phyloP scores from a whole-genome alignment of 768 basidiomycete species.

The Phanerochaete carnosa region DNA sequence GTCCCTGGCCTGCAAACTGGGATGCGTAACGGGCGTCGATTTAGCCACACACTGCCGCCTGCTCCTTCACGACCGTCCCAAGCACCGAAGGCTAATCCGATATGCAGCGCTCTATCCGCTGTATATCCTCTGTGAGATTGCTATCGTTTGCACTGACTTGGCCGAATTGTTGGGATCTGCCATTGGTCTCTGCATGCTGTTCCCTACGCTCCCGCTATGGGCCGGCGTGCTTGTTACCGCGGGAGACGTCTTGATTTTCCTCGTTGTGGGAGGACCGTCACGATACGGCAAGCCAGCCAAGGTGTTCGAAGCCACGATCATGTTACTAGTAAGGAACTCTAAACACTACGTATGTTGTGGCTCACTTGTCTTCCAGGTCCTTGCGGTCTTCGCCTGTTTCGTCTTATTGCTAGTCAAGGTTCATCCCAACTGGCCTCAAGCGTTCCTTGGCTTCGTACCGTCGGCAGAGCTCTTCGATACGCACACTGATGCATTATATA shows the following conservation, averaged over 20 bases:
- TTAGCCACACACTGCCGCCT: conserved; percentile 46
- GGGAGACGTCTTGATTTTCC: conserved; percentile 49
- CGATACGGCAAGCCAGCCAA: conserved; percentile 54
- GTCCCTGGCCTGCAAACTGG: conserved; percentile 76
- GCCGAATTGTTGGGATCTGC: conserved; percentile 62
- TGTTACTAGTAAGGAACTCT: conserved; percentile 55
- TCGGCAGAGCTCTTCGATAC: conserved; percentile 54
- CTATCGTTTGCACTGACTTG: conserved; percentile 55
- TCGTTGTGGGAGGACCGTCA: conserved; percentile 69
- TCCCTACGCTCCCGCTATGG: conserved; percentile 47
- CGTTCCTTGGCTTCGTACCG: conserved; percentile 75
- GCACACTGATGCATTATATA: conserved; percentile 50
- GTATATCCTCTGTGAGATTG: conserved; percentile 43
- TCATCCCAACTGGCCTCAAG: conserved; percentile 63
- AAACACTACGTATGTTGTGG: conserved; percentile 58
- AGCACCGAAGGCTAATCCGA: conserved; percentile 34
- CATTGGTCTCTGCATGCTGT: conserved; percentile 52
- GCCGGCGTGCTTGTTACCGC: conserved; percentile 47
- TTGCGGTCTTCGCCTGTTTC: conserved; percentile 71
- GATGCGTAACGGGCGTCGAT: conserved; percentile 75
- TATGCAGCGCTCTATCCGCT: conserved; percentile 44
- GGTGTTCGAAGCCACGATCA: conserved; percentile 68
- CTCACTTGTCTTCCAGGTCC: conserved; percentile 41
- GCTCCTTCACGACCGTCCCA: conserved; percentile 42
- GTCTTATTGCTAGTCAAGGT: conserved; percentile 69